A percentile compares a stretch with the other conserved stretches of the same genome.
phyloP scores from a whole-genome alignment of 1,284 basidiomycete genomes.

The Blastosporella zonata region DNA sequence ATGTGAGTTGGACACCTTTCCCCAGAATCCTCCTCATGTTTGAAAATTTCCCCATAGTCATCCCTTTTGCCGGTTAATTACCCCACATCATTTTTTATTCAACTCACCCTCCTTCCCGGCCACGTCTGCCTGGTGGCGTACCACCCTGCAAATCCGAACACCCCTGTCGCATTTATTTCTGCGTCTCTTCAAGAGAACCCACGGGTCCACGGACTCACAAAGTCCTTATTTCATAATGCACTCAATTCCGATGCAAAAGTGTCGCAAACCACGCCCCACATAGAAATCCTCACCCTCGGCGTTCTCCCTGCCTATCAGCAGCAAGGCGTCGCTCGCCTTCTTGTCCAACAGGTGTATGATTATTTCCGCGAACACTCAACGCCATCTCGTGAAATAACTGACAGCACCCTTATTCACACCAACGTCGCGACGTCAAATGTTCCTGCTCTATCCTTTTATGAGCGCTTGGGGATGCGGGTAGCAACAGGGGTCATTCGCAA shows the following conservation, averaged over 20 bases:
- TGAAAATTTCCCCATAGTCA: conserved; percentile 26
- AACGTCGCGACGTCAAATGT: conserved; percentile 40
- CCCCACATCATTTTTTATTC: conserved; percentile 50
- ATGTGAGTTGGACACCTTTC: conserved; percentile 33
- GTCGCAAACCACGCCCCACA: conserved; percentile 28
- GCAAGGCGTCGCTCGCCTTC: conserved; percentile 45
- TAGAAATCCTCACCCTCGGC: conserved; percentile 59
- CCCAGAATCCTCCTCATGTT: too few relatives aligned
- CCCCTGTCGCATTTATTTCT: conserved; percentile 49
- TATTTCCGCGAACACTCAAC: conserved; percentile 24
- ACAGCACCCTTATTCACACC: conserved; percentile 32
- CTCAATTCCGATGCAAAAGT: conserved; percentile 4
- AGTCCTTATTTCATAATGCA: conserved; percentile 7
- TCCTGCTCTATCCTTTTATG: conserved; percentile 38
- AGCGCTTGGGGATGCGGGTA: conserved; percentile 36
- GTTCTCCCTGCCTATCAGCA: conserved; percentile 47
- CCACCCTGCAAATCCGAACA: conserved; percentile 25
- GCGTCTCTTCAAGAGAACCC: conserved; percentile 36
- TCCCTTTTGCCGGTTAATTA: conserved; percentile 45
- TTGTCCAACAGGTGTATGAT: conserved; percentile 37
- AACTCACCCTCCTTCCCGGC: conserved; percentile 46
- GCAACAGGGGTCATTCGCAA: conserved; percentile 32
- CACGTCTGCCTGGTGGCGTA: conserved; percentile 50
- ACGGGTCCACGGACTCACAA: conserved; percentile 12
- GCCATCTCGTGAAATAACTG: conserved; percentile 18